These are phyloP conservation scores for Cryptomeria japonica DNA, from an alignment of 75 land plant species.

Conservation along the genomic window DNA sequence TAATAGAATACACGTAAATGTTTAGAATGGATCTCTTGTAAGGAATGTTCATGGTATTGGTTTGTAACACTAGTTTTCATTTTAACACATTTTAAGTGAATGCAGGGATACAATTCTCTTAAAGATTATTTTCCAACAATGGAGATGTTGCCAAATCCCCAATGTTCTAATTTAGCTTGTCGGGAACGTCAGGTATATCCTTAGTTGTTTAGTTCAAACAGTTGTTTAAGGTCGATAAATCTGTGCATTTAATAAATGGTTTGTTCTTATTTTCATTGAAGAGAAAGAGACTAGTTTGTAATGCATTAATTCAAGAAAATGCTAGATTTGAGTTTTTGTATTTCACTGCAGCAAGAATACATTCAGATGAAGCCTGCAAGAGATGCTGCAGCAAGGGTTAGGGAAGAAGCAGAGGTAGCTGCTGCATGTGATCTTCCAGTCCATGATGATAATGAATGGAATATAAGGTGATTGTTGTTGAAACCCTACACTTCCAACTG, in stretches of 20 bases:
- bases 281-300: not conserved
- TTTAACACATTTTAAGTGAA: conserved; percentile 1
- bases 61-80: not conserved
- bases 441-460: conserved; percentile 94
- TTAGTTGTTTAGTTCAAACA: not conserved
- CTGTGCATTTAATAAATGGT: not conserved
- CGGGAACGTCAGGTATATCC: conserved; percentile 72
- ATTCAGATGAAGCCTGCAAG: conserved; percentile 64
- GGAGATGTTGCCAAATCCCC: conserved; percentile 97
- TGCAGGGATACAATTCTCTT: conserved; percentile 91
- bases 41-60: not conserved
- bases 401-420: conserved; percentile 67
- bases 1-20: not conserved
- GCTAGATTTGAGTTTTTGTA: not conserved
- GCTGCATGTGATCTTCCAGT: conserved; percentile 39
- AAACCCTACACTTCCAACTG: not conserved
- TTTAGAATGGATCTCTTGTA: not conserved
- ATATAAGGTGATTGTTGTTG: conserved; percentile 57
- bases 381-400: conserved; percentile 83
- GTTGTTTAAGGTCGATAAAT: not conserved
- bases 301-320: not conserved
- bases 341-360: conserved; percentile 67
- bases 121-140: conserved; percentile 96
- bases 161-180: conserved; percentile 89
- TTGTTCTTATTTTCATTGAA: not conserved